A percentile compares a stretch with the other conserved stretches of the same genome.
Evolutionary conservation across 345 rosid genomes (phyloP).

Genomic region (Ceriops decandra): DNA sequence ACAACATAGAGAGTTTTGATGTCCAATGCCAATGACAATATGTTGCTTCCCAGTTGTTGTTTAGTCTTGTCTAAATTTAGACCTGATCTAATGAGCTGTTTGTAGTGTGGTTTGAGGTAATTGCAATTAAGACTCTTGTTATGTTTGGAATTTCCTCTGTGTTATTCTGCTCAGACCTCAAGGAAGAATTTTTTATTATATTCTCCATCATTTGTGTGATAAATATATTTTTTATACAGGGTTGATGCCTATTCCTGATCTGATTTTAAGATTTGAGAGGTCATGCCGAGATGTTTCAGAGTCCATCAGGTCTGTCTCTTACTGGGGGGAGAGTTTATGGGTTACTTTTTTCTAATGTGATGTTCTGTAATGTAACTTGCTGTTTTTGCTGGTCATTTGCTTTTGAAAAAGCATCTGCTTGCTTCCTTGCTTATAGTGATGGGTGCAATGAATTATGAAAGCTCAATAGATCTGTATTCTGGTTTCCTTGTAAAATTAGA

Average conservation of each 20-base stretch:
- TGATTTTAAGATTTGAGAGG: slow-evolving; percentile 75
- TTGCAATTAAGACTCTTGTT: neutral
- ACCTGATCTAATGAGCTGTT: neutral
- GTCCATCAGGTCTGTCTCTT: slow-evolving; percentile 62
- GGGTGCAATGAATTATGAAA: no score
- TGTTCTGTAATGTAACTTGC: no score
- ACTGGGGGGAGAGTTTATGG: slow-evolving; percentile 1
- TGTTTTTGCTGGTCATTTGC: no score
- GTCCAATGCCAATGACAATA: no score
- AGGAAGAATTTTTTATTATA: slow-evolving; percentile 3
- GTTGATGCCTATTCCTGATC: slow-evolving; percentile 75
- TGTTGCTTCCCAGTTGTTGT: no score
- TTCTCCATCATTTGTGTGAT: neutral
- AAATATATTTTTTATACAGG: slow-evolving; percentile 41
- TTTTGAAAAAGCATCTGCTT: no score
- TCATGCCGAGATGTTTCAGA: slow-evolving; percentile 78
- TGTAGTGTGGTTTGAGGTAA: neutral
- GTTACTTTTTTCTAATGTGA: neutral
- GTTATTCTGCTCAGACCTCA: neutral
- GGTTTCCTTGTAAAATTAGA: neutral
- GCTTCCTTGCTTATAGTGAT: no score
- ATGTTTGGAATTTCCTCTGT: neutral
- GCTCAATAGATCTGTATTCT: no score
- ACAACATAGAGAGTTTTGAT: no score
- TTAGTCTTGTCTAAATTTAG: no score